A percentile compares a stretch with the other conserved stretches of the same genome.
Evolutionary conservation across 2,329 filamentous ascomycete species (phyloP).

Genomic region (Trichoderma sp.): DNA sequence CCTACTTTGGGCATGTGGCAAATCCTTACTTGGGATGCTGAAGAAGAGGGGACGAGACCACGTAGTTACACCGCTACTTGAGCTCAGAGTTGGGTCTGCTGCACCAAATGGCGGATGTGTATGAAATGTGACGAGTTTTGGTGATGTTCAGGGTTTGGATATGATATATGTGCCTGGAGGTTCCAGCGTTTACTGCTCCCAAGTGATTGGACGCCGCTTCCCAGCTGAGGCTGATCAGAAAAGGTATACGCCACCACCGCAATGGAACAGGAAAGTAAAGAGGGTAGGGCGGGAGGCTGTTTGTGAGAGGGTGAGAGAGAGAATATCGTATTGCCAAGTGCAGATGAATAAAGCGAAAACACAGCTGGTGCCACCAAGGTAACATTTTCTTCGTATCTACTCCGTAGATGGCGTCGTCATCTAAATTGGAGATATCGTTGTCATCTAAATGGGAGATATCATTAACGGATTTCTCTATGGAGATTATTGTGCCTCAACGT

Average conservation of each 20-base stretch:
- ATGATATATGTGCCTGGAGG: not conserved
- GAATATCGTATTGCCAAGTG: not conserved
- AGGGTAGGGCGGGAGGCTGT: not conserved
- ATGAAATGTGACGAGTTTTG: not conserved
- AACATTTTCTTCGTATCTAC: not conserved
- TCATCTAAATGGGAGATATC: not conserved
- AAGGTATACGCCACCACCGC: too few species aligned
- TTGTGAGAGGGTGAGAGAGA: not conserved
- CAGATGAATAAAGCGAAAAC: not conserved
- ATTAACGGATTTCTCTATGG: not conserved
- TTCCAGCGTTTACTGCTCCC: not conserved
- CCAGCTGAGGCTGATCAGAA: too few species aligned
- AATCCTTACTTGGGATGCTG: not conserved
- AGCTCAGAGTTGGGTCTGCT: not conserved
- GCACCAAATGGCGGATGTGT: not conserved
- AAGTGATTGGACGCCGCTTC: not conserved
- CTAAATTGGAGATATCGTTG: too few species aligned
- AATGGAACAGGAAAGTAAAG: not conserved
- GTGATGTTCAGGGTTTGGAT: not conserved
- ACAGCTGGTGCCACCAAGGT: not conserved
- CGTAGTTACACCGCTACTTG: slow-evolving; percentile 1
- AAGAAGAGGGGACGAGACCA: not conserved
- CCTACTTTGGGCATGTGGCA: not conserved
- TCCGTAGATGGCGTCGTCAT: not conserved
- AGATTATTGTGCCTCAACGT: not conserved